Percentiles rank a stretch among this genome's conserved stretches.
Evolutionary conservation across 371 early-diverging fungal genomes (phyloP).

Genomic region (Mortierella sp.): DNA sequence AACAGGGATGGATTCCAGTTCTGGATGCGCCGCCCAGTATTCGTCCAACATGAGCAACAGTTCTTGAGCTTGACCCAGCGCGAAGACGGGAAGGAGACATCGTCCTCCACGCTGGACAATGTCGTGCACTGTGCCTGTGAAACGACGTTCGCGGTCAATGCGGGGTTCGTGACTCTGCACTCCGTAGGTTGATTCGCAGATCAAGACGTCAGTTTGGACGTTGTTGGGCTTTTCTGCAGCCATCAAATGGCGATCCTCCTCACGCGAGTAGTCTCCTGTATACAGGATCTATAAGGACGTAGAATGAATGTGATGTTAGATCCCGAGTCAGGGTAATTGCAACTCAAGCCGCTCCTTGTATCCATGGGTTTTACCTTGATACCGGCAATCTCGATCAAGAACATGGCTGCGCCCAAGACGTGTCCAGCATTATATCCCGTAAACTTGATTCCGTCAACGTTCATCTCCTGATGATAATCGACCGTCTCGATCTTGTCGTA

Average conservation of each 20-base stretch:
- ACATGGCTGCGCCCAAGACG: slow-evolving; percentile 99
- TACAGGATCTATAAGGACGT: slow-evolving; percentile 81
- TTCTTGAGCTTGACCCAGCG: slow-evolving; percentile 99
- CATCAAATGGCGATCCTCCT: slow-evolving; percentile 99
- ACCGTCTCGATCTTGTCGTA: slow-evolving; percentile 98
- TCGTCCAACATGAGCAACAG: slow-evolving; percentile 99
- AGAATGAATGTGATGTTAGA: background rate
- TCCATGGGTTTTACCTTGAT: slow-evolving; percentile 70
- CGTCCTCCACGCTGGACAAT: slow-evolving; percentile 98
- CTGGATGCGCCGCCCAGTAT: slow-evolving; percentile 98
- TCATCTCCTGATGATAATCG: slow-evolving; percentile 98
- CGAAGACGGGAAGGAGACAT: slow-evolving; percentile 99
- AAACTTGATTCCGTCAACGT: slow-evolving; percentile 97
- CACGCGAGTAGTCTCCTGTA: slow-evolving; percentile 99
- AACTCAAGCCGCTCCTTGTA: background rate
- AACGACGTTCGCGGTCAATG: slow-evolving; percentile 95
- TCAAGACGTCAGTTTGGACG: slow-evolving; percentile 92
- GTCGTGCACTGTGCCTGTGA: slow-evolving; percentile 93
- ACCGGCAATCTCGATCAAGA: slow-evolving; percentile 98
- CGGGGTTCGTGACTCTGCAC: slow-evolving; percentile 98
- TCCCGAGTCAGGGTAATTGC: background rate
- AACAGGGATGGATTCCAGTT: slow-evolving; percentile 96
- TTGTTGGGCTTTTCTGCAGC: slow-evolving; percentile 96
- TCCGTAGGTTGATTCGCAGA: slow-evolving; percentile 99
- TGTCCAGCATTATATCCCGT: slow-evolving; percentile 99